These are phyloP conservation scores for Eucalyptus melliodora DNA, from an alignment of 345 rosid genomes.

Conservation along the genomic window DNA sequence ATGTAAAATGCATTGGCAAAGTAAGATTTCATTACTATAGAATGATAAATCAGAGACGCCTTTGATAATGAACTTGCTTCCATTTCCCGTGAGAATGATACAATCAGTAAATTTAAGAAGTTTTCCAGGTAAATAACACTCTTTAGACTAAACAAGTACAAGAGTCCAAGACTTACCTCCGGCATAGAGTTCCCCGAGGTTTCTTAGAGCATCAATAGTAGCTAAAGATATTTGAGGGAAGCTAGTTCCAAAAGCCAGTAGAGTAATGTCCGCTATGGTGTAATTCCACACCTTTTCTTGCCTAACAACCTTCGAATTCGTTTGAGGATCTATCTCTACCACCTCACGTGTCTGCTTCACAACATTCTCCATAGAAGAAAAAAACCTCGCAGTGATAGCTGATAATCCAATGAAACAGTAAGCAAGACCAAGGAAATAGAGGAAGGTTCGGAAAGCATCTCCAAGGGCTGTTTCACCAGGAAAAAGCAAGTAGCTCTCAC, in stretches of 20 bases:
- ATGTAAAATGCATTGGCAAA: background rate
- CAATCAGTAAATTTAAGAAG: background rate
- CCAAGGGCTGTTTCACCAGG: conserved; percentile 40
- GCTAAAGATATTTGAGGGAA: conserved; percentile 95
- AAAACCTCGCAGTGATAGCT: conserved; percentile 70
- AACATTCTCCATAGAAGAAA: conserved; percentile 87
- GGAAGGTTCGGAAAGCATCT: conserved; percentile 24
- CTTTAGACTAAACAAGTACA: background rate
- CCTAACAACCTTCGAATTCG: conserved; percentile 29
- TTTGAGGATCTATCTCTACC: conserved; percentile 52
- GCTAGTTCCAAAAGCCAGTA: conserved; percentile 94
- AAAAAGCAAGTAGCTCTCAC: conserved; percentile 47
- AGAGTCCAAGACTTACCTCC: conserved; percentile 40
- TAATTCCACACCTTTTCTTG: conserved; percentile 87
- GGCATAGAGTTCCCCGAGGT: conserved; percentile 55
- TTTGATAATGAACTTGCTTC: background rate
- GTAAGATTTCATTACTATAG: background rate
- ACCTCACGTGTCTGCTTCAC: conserved; percentile 79
- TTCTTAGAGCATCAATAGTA: conserved; percentile 75
- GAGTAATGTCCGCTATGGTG: conserved; percentile 71
- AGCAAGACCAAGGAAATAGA: conserved; percentile 65
- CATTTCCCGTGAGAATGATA: background rate
- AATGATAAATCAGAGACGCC: background rate
- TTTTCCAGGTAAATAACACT: background rate
- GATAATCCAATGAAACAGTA: conserved; percentile 88